Evolutionary conservation across 1,284 basidiomycete species (phyloP), one percentile per base, ranked within the genome.

Genomic region (Naganishia liquefaciens): DNA sequence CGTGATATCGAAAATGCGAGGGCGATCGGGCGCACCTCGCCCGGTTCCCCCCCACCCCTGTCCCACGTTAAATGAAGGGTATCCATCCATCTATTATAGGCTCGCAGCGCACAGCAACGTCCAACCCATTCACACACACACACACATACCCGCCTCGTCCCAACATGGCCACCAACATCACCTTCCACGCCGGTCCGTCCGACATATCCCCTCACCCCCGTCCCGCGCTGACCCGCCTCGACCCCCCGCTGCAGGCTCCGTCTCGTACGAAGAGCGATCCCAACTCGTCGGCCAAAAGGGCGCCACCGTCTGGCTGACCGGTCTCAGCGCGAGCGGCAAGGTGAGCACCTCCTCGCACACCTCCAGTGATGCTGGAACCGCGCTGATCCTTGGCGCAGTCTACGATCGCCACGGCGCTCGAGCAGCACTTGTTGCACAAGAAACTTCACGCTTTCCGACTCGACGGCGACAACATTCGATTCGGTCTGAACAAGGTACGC

Each of bases 391-490:
- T 33, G 51, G 52, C 65, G 66, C 71, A 97, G 90, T 97, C 93
- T 19, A 99, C 96, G 30, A 93, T 99, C 73, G 96, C 93, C 1
- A 93, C 91, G 70, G 96, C 96, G 15, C 85, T 99, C 70, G 95
- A 99, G 79, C 93, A 98, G 79, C 91, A 95, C 76, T 85, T 99
- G 17, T 83, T 99, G 62, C 90, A 94, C 79, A 82, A 88, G 63
- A 84, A 86, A 68, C 91, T 90, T 73, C 92, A 91, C 72, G 82
- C 88, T 47, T 99, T 96, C 81, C 87, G 95, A 47, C 84, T 99
- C 27, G 95, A 99, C 75, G 95, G 95, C 4, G 95, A 99, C 82
- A 99, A 99, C 80, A 84, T 99, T 68, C 87, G 95, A 64, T 95
- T 97, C 74, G 96, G 96, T 10, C 82, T 99, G 54, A 99, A 99